Percentiles rank a stretch among this genome's conserved stretches.
Conservation (phyloP, 2,329 filamentous ascomycete genomes). For the Davidsoniella virescens region DNA sequence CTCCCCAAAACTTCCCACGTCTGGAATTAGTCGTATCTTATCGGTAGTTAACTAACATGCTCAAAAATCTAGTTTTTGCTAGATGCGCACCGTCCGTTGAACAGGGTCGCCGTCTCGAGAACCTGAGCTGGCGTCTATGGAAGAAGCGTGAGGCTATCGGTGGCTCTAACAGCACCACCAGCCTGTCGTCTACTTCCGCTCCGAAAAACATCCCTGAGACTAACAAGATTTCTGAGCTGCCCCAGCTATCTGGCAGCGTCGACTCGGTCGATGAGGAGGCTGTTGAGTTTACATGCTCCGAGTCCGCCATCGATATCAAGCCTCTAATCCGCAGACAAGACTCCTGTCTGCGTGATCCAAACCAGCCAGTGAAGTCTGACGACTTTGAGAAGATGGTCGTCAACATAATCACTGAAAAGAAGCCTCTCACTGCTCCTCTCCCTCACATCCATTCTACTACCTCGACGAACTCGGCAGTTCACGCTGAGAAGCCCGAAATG, state of each 20-base stretch:
- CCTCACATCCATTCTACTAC: slow-evolving; percentile 19
- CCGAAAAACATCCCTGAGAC: slow-evolving; percentile 33
- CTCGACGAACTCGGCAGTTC: slow-evolving; percentile 12
- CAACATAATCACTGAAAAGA: slow-evolving; percentile 80
- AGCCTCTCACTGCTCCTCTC: slow-evolving; percentile 41
- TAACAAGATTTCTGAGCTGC: slow-evolving; percentile 36
- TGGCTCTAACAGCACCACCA: slow-evolving; percentile 36
- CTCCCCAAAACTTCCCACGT: neutral
- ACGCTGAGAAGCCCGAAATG: slow-evolving; percentile 18
- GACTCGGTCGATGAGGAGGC: slow-evolving; percentile 56
- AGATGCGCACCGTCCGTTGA: slow-evolving; percentile 89
- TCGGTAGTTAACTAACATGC: no score
- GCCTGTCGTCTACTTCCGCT: slow-evolving; percentile 33
- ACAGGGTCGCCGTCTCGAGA: slow-evolving; percentile 81
- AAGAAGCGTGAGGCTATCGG: slow-evolving; percentile 75
- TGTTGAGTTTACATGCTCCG: slow-evolving; percentile 39
- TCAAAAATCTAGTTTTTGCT: slow-evolving; percentile 54
- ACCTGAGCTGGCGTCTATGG: slow-evolving; percentile 92
- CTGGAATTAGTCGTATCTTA: neutral
- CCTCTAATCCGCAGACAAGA: slow-evolving; percentile 57
- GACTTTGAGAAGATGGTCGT: slow-evolving; percentile 89
- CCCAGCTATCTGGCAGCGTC: slow-evolving; percentile 61
- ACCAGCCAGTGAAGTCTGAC: slow-evolving; percentile 51
- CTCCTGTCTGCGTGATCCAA: slow-evolving; percentile 42
- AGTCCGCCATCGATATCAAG: slow-evolving; percentile 41